Base-by-base conservation (phyloP, 139 green algal genomes). In the Chlorella sp. region DNA sequence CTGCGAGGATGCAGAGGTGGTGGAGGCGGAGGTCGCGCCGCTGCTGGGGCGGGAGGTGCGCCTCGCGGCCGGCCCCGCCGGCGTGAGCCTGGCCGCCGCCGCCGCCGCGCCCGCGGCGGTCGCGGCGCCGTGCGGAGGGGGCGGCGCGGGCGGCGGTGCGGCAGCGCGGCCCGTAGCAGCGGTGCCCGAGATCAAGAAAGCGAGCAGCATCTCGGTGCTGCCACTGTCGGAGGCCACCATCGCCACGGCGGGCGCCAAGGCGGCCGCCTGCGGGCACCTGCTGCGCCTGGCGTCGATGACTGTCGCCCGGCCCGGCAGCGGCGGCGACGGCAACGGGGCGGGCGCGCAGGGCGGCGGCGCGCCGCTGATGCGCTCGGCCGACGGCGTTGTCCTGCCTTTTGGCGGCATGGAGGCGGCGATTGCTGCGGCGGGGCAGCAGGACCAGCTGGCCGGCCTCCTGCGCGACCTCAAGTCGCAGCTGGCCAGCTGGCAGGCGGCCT, bases 381-480 rank as follows among this genome's bases (percentile, higher is more conserved):
- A 66, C 0, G 93, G 94, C 1, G 82, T 84, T 8, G 84, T 82
- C 43, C 70, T 99, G 51, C 96, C 96, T 0, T 99, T 97, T 85
- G 96, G 96, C 25, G 77, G 42, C n/a, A 94, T 99, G 90, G 92
- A 98, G 46, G 51, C 77, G 25, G 89, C 86, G 5, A 72, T 95
- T 33, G 72, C 79, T 55, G 66, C 70, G 12, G 78, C 73, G 1
- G 74, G 79, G 12, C 40, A 82, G 64, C 40, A 58, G 41, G 62
- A 63, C 43, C 68, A 77, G 31, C 91, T 82, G 35, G 25, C 77
- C 35, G 31, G 68, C 7, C 83, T 92, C 70, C 76, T 95, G 76
- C 48, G 67, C 7, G 21, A 72, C 63, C 63, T 83, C 41, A 72
- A 82, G 67, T 46, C 15, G 23, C 76, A 64, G 9, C 19, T 58